These are phyloP conservation scores for Coniophora puteana DNA, from an alignment of 1,284 basidiomycete species.

Conservation along the genomic window DNA sequence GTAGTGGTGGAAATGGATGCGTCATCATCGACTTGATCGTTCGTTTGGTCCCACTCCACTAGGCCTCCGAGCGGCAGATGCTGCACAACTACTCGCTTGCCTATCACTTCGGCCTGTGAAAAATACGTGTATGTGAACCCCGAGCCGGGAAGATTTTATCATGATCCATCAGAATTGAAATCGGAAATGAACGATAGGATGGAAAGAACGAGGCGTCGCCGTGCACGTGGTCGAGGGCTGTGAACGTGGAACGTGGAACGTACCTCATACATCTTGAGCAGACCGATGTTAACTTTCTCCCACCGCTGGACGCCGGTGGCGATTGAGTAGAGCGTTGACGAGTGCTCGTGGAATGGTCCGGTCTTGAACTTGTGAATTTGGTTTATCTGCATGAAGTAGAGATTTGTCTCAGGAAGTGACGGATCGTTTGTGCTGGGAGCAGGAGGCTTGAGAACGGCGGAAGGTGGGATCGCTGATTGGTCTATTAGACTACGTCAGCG, in stretches of 20 bases:
- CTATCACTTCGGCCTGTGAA: conserved; percentile 82
- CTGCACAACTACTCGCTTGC: conserved; percentile 96
- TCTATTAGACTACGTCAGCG: conserved; percentile 35
- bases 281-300: conserved; percentile 85
- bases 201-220: conserved; percentile 1
- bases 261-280: conserved; percentile 95
- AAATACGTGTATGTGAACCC: background rate
- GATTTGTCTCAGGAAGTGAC: conserved; percentile 49
- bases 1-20: too few species aligned
- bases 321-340: conserved; percentile 86
- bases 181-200: background rate
- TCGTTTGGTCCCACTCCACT: conserved; percentile 72
- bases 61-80: conserved; percentile 87
- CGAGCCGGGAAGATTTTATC: too few species aligned
- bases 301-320: conserved; percentile 83
- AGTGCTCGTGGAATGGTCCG: conserved; percentile 91
- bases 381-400: conserved; percentile 80
- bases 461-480: conserved; percentile 54
- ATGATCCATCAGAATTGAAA: too few species aligned
- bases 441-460: conserved; percentile 49
- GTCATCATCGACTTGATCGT: too few species aligned
- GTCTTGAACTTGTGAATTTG: conserved; percentile 80
- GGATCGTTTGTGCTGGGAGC: conserved; percentile 41
- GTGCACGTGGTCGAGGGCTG: too few species aligned
- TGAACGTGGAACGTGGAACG: conserved; percentile 23